phyloP scores from a whole-genome alignment of 2,329 filamentous ascomycete genomes.

The Talaromyces islandicus region DNA sequence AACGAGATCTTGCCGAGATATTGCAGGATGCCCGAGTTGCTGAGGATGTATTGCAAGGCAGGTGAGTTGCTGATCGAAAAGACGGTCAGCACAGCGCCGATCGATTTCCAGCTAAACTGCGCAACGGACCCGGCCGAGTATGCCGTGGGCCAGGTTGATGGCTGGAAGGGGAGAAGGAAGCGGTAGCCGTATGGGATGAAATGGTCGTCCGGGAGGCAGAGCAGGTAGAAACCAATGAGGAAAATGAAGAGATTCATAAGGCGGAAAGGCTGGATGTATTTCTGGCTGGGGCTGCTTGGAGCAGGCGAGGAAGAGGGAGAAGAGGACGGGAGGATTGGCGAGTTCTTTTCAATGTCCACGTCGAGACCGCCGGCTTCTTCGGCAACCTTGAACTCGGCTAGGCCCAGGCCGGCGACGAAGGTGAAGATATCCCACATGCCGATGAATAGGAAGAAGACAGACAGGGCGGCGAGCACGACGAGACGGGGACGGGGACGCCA shows the following conservation, averaged over 20 bases:
- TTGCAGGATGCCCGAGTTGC: background rate
- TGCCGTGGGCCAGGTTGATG: background rate
- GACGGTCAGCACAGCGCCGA: constrained; percentile 5
- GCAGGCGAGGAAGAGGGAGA: background rate
- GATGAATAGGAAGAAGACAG: background rate
- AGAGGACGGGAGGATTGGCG: background rate
- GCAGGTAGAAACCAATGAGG: constrained; percentile 1
- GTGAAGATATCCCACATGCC: constrained; percentile 7
- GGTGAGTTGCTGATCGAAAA: constrained; percentile 6
- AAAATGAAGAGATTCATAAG: constrained; percentile 1
- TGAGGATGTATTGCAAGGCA: background rate
- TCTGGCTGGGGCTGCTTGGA: background rate
- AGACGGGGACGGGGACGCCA: background rate
- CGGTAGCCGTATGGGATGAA: constrained; percentile 3
- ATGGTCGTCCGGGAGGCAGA: constrained; percentile 4
- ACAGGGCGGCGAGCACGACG: background rate
- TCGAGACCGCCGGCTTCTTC: background rate
- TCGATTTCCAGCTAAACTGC: constrained; percentile 7
- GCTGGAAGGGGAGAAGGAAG: background rate
- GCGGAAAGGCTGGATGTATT: background rate
- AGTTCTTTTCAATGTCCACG: background rate
- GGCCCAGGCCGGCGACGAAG: constrained; percentile 4
- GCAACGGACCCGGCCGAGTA: background rate
- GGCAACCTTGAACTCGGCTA: constrained; percentile 5
- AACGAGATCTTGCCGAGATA: constrained; percentile 8